Percentiles rank a stretch among this genome's conserved stretches.
These are phyloP conservation scores for Pythium aquatile DNA, from an alignment of 352 stramenopile species.

Conservation along the genomic window DNA sequence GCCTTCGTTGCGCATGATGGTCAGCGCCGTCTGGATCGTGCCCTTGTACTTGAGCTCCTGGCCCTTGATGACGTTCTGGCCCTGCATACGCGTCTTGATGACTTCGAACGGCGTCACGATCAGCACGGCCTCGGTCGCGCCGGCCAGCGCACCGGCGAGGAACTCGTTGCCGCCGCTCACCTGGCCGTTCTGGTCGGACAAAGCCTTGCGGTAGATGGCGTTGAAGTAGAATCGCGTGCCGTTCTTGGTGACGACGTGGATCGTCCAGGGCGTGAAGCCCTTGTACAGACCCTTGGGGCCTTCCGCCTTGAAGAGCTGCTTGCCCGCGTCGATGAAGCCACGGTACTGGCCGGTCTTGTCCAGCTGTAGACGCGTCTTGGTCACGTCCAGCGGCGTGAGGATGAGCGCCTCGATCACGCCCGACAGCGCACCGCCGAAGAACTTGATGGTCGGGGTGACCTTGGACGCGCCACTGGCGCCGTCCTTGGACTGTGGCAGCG, in stretches of 20 bases:
- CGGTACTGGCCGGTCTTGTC: constrained; percentile 86
- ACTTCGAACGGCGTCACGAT: constrained; percentile 98
- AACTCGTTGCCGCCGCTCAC: constrained; percentile 82
- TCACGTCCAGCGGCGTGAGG: constrained; percentile 85
- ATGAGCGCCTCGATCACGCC: constrained; percentile 85
- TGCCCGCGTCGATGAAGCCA: constrained; percentile 82
- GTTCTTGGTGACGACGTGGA: constrained; percentile 90
- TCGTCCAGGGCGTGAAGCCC: constrained; percentile 87
- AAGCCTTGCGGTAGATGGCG: constrained; percentile 74
- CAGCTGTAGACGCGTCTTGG: constrained; percentile 88
- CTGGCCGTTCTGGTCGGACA: constrained; percentile 78
- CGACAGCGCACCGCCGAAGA: constrained; percentile 80
- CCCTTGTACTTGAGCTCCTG: constrained; percentile 85
- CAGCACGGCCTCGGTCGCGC: constrained; percentile 94
- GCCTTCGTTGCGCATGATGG: constrained; percentile 94
- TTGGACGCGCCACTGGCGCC: constrained; percentile 39
- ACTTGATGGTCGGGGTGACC: constrained; percentile 71
- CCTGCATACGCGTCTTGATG: constrained; percentile 97
- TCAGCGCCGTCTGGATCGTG: constrained; percentile 90
- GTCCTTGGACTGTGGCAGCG: constrained; percentile 48
- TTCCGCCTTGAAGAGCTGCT: constrained; percentile 79
- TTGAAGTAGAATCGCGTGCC: constrained; percentile 90
- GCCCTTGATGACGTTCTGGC: constrained; percentile 85
- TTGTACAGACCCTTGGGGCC: constrained; percentile 83
- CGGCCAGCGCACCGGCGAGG: constrained; percentile 89